Evolutionary conservation across 495 filamentous ascomycete species (phyloP).

Genomic region (Cercophora samala): DNA sequence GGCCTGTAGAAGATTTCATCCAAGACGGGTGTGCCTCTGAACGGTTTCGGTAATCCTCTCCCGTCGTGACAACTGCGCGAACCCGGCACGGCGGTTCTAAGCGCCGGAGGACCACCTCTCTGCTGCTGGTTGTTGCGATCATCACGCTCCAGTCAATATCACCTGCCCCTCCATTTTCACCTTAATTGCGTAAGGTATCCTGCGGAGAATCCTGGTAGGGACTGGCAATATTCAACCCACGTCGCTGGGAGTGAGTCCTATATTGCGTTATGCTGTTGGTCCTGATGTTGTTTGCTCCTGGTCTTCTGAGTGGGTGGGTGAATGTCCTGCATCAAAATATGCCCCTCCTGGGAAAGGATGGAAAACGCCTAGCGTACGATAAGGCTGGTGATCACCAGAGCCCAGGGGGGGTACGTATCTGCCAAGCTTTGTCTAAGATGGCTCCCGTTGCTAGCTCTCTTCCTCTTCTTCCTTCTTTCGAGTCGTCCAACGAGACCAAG

Average conservation of each 20-base stretch:
- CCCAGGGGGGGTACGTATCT: not conserved
- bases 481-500: not conserved
- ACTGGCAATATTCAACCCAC: conserved; percentile 1
- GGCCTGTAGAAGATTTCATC: not conserved
- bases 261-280: conserved; percentile 8
- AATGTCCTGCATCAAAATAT: not conserved
- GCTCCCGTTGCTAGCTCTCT: not conserved
- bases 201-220: not conserved
- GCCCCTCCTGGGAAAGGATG: not conserved
- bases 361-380: not conserved
- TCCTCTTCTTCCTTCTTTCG: not conserved
- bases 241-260: not conserved
- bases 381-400: not conserved
- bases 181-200: no score
- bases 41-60: conserved; percentile 9
- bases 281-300: not conserved
- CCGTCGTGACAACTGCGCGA: conserved; percentile 6
- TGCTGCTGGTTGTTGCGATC: not conserved
- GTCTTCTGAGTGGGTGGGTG: not conserved
- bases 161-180: not conserved
- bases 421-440: not conserved
- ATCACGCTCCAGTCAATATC: not conserved
- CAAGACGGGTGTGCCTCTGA: not conserved
- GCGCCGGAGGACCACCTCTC: conserved; percentile 11
- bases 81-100: conserved; percentile 23